phyloP scores from a whole-genome alignment of 768 basidiomycete species.

The Naganishia vaughanmartiniae region DNA sequence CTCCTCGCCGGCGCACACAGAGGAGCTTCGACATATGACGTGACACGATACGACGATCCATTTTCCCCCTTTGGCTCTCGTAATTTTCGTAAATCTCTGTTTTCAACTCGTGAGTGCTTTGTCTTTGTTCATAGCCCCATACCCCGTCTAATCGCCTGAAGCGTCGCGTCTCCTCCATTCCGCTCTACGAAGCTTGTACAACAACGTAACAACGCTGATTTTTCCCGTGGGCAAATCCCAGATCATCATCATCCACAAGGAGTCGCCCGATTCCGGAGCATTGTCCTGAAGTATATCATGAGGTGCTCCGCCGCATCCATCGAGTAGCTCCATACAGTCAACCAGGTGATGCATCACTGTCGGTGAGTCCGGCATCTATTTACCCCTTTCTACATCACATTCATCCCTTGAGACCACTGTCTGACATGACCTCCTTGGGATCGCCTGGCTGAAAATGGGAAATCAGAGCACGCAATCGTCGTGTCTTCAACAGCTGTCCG shows the following conservation, averaged over 20 bases:
- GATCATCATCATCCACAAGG: neutral
- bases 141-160: neutral
- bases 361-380: neutral
- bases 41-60: slow-evolving; percentile 1
- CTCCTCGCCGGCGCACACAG: neutral
- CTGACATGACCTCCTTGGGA: slow-evolving; percentile 12
- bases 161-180: neutral
- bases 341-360: neutral
- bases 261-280: too few relatives aligned
- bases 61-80: neutral
- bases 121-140: neutral
- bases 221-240: neutral
- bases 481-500: neutral
- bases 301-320: too few relatives aligned
- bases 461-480: neutral
- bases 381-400: slow-evolving; percentile 8
- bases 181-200: neutral
- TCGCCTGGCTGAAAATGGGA: neutral
- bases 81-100: neutral
- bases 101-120: neutral
- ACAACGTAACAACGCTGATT: neutral
- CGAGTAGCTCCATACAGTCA: too few relatives aligned
- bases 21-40: too few relatives aligned
- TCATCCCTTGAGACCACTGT: slow-evolving; percentile 15
- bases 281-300: too few relatives aligned